Conservation (phyloP, 2,329 filamentous ascomycete genomes). For the Cadophora luteo-olivacea region DNA sequence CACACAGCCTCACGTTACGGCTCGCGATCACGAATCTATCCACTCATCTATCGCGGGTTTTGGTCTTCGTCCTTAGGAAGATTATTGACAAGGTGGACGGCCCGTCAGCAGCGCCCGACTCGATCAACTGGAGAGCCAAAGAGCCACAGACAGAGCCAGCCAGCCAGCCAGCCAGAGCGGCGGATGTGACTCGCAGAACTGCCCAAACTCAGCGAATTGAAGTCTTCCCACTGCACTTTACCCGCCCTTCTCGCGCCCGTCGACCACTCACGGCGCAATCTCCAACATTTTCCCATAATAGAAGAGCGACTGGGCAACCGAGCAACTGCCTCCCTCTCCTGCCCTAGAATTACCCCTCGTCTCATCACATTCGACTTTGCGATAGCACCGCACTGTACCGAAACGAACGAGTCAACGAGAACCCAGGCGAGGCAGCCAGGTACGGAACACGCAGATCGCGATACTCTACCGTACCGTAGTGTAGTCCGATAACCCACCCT, state of each 20-base stretch:
- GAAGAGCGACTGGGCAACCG: slow-evolving; percentile 16
- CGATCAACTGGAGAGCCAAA: not conserved
- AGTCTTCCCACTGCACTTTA: slow-evolving; percentile 26
- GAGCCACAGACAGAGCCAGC: too few relatives aligned
- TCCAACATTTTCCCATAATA: slow-evolving; percentile 34
- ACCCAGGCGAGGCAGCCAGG: not conserved
- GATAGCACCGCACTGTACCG: slow-evolving; percentile 17
- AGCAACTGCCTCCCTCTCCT: slow-evolving; percentile 26
- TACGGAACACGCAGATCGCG: slow-evolving; percentile 6
- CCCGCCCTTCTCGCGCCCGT: slow-evolving; percentile 30
- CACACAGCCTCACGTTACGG: not conserved
- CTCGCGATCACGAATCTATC: not conserved
- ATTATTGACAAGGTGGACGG: not conserved
- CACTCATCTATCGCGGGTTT: not conserved
- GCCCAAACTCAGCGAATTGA: slow-evolving; percentile 33
- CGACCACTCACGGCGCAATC: slow-evolving; percentile 36
- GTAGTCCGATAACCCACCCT: not conserved
- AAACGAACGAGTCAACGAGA: slow-evolving; percentile 14
- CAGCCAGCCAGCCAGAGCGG: not conserved
- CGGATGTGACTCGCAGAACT: slow-evolving; percentile 16
- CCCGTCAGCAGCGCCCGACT: slow-evolving; percentile 6
- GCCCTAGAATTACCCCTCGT: slow-evolving; percentile 20
- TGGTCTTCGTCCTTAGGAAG: not conserved
- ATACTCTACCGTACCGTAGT: not conserved
- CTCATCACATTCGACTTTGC: slow-evolving; percentile 31